Evolutionary conservation across 805 yeast species (phyloP).

Genomic region (Myxozyma neotropica): DNA sequence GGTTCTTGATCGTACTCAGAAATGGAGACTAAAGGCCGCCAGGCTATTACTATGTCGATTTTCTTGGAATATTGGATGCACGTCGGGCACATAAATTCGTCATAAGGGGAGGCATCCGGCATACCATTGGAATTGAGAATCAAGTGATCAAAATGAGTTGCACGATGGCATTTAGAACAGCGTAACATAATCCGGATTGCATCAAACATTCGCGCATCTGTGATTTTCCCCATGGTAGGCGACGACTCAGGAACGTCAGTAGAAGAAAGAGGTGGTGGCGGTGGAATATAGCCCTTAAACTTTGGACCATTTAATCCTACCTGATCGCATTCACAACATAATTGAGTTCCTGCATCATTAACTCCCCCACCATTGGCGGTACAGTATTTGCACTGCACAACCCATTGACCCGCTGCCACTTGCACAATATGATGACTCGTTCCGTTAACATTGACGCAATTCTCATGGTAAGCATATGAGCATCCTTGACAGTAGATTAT

Average conservation of each 20-base stretch:
- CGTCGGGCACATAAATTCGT: constrained; percentile 11
- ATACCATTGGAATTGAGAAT: not conserved
- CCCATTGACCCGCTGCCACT: constrained; percentile 6
- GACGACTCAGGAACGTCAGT: not conserved
- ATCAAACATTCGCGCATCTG: constrained; percentile 7
- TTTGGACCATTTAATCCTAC: constrained; percentile 8
- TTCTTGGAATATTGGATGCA: constrained; percentile 12
- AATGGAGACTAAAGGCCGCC: constrained; percentile 17
- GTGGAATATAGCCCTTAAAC: constrained; percentile 4
- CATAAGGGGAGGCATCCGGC: not conserved
- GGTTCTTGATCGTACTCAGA: not conserved
- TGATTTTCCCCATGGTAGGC: not conserved
- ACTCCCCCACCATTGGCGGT: not conserved
- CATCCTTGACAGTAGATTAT: constrained; percentile 30
- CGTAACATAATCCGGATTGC: constrained; percentile 13
- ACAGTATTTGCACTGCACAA: constrained; percentile 21
- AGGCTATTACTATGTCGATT: constrained; percentile 18
- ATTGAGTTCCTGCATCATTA: constrained; percentile 10
- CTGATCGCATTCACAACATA: constrained; percentile 13
- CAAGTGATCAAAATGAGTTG: constrained; percentile 17
- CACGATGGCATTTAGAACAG: constrained; percentile 21
- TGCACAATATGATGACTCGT: not conserved
- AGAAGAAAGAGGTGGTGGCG: not conserved
- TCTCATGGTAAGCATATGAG: constrained; percentile 23
- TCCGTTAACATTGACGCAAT: not conserved